phyloP scores from a whole-genome alignment of 2,329 filamentous ascomycete species.

The Aureobasidium sp. region DNA sequence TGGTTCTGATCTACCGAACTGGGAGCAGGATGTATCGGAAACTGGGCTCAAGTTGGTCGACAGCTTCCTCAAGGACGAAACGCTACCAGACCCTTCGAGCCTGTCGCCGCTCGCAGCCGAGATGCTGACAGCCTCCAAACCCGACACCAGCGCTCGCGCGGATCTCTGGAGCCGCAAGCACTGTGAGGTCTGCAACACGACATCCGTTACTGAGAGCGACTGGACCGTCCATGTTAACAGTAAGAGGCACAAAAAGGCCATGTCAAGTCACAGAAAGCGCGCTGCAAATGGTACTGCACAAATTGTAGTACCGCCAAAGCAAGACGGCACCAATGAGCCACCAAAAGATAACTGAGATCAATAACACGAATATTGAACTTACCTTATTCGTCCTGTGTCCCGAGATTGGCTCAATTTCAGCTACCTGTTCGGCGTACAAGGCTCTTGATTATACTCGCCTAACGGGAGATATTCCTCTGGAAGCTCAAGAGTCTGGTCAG shows the following conservation, averaged over 20 bases:
- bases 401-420: not conserved
- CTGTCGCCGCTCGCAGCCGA: constrained; percentile 52
- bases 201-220: constrained; percentile 49
- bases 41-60: constrained; percentile 57
- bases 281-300: not conserved
- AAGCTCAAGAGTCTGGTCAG: not conserved
- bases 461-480: not conserved
- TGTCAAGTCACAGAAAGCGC: constrained; percentile 21
- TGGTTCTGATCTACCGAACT: constrained; percentile 61
- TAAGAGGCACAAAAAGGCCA: constrained; percentile 42
- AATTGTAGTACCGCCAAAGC: not conserved
- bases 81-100: constrained; percentile 47
- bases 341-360: not conserved
- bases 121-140: constrained; percentile 51
- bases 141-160: constrained; percentile 36
- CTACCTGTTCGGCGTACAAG: not conserved
- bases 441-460: not conserved
- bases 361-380: not conserved
- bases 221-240: constrained; percentile 53
- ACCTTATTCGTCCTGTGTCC: not conserved
- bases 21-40: constrained; percentile 55
- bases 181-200: constrained; percentile 65
- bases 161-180: constrained; percentile 47
- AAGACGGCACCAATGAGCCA: not conserved
- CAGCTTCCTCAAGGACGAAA: constrained; percentile 53